Base-by-base conservation (phyloP, 2,329 filamentous ascomycete species). In the Pestalotiopsis sp. region DNA sequence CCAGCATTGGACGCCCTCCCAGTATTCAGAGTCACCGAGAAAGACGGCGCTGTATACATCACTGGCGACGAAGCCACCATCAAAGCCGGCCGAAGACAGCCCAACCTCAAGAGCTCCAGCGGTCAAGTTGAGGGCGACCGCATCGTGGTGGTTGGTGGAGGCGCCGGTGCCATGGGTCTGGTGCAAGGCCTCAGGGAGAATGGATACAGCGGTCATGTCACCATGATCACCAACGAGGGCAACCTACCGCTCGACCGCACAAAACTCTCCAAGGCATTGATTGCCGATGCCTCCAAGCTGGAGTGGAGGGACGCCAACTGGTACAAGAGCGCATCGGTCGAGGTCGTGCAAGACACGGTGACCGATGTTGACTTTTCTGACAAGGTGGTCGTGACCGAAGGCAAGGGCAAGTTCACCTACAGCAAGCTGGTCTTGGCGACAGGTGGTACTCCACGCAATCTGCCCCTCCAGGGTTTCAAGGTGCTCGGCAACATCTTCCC, bases 251-350 rank as follows among this genome's bases (percentile, higher is more conserved):
- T 98, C 75, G 96, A 99, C 82, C 90, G 96, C 23, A 94, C 96
- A 12, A 98, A 98, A 85, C 87, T 99, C 57, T 98, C 95, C 77
- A 99, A 99, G 82, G 94, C 95, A 0, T 86, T 99, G 13, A 87
- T 98, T 71, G 89, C 93, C 6, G 95, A 99, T 77, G 80, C 90
- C 1, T 86, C 87, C 59, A 97, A 97, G 82, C 82, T 97, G 58
- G 90, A 92, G 57, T 92, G 91, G 86, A 88, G 96, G 70, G 88
- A 93, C 66, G 86, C 90, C 71, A 89, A 91, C 41, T 98, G 93
- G 88, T 98, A 93, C 80, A 90, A 90, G 68, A 82, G 82, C 11
- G 88, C 84, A 17, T 84, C 82, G 17, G 83, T 92, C 12, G 83
- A 87, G n/a, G 82, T 88, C 72, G 81, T 91, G 6, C 76, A 87